Evolutionary conservation across 2,329 filamentous ascomycete species (phyloP).

Genomic region (Curvularia hawaiiensis): DNA sequence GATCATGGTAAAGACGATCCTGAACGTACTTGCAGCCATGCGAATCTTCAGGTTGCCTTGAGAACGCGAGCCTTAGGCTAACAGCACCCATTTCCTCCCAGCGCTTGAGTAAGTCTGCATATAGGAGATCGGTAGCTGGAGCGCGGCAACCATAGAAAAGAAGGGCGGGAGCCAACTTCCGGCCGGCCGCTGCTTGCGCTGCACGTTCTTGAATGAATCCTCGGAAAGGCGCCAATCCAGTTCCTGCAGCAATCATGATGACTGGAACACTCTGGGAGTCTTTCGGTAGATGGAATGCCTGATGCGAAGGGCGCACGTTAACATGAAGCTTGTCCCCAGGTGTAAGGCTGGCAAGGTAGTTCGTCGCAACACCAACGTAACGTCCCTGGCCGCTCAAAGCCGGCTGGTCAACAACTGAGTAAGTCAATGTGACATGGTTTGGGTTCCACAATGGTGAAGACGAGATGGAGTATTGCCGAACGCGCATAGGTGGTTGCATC

Average conservation of each 20-base stretch:
- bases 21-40: constrained; percentile 61
- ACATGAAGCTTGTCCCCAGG: constrained; percentile 52
- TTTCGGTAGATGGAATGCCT: constrained; percentile 52
- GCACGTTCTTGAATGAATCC: constrained; percentile 51
- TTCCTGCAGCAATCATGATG: constrained; percentile 48
- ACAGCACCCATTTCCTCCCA: constrained; percentile 69
- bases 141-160: constrained; percentile 69
- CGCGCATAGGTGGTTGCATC: constrained; percentile 77
- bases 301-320: constrained; percentile 48
- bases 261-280: constrained; percentile 49
- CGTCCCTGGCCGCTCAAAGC: constrained; percentile 53
- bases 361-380: constrained; percentile 52
- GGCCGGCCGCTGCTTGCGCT: constrained; percentile 53
- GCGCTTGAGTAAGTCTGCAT: constrained; percentile 60
- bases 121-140: constrained; percentile 63
- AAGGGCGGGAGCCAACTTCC: constrained; percentile 63
- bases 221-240: constrained; percentile 52
- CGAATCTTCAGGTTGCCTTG: constrained; percentile 49
- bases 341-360: constrained; percentile 49
- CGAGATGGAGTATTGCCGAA: constrained; percentile 81
- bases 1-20: constrained; percentile 57
- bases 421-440: constrained; percentile 67
- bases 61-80: constrained; percentile 65
- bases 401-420: constrained; percentile 65
- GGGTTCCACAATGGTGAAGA: constrained; percentile 70